These are phyloP conservation scores for Cercis canadensis DNA, from an alignment of 306 rosid genomes.

Conservation along the genomic window DNA sequence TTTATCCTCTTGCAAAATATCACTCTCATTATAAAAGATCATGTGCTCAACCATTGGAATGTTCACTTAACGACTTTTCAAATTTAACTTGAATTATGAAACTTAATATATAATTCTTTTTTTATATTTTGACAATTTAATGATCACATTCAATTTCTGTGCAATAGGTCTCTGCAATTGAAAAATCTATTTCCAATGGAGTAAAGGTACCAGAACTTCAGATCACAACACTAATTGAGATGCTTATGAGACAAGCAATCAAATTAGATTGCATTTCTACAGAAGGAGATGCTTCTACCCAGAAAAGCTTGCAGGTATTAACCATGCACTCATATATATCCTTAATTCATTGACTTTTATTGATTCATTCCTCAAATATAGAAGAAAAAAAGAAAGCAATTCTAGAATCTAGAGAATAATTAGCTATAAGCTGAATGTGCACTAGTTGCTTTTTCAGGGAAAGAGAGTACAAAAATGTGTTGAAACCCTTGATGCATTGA, in stretches of 20 bases:
- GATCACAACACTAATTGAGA: constrained; percentile 74
- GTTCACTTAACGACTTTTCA: too few species aligned
- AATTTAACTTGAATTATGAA: too few species aligned
- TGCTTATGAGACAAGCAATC: constrained; percentile 92
- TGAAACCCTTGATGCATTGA: constrained; percentile 65
- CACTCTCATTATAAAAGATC: too few species aligned
- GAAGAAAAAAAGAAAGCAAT: too few species aligned
- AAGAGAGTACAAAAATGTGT: constrained; percentile 83
- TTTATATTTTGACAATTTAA: too few species aligned
- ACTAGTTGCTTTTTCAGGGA: constrained; percentile 51
- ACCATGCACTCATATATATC: too few species aligned
- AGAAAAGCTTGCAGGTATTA: constrained; percentile 76
- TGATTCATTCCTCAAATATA: too few species aligned
- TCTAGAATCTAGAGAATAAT: neutral
- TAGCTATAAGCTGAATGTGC: neutral
- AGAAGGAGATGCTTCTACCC: constrained; percentile 72
- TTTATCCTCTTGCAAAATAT: too few species aligned
- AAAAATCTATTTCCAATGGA: constrained; percentile 62
- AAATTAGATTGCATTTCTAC: constrained; percentile 70
- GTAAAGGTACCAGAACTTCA: constrained; percentile 83
- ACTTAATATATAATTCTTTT: too few species aligned
- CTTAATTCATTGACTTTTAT: too few species aligned
- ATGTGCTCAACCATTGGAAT: too few species aligned
- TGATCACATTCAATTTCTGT: neutral
- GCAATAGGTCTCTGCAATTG: constrained; percentile 60